Conservation (phyloP, 306 rosid species). For the Chamaecrista fasciculata region DNA sequence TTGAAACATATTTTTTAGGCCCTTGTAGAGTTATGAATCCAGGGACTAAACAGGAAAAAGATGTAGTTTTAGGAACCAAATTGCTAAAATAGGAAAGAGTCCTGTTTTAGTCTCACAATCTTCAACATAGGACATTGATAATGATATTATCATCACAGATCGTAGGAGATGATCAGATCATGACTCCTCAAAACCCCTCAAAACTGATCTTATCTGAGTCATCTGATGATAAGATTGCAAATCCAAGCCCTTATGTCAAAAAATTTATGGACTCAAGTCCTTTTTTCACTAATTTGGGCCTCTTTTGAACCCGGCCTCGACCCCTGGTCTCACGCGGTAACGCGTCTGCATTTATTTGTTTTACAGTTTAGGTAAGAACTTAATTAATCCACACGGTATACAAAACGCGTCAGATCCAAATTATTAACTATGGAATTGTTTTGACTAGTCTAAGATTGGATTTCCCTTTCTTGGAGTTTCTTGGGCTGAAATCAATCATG, state of each 20-base stretch:
- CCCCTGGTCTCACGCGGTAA: too few relatives aligned
- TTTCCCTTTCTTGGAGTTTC: conserved; percentile 7
- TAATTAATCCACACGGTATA: too few relatives aligned
- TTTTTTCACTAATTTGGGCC: not conserved
- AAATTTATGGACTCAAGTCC: not conserved
- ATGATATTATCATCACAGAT: conserved; percentile 22
- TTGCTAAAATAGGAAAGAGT: conserved; percentile 29
- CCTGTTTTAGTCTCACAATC: conserved; percentile 44
- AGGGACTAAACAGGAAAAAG: too few relatives aligned
- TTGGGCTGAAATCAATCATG: conserved; percentile 21
- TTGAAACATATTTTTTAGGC: too few relatives aligned
- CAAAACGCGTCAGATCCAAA: too few relatives aligned
- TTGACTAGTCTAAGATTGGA: too few relatives aligned
- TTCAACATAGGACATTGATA: conserved; percentile 34
- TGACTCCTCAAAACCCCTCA: conserved; percentile 13
- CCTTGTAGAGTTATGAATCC: too few relatives aligned
- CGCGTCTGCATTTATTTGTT: too few relatives aligned
- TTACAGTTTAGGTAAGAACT: too few relatives aligned
- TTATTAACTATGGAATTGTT: not conserved
- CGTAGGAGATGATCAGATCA: conserved; percentile 23
- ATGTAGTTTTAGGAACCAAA: too few relatives aligned
- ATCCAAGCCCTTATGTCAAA: conserved; percentile 13
- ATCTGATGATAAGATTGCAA: not conserved
- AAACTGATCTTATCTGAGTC: conserved; percentile 17
- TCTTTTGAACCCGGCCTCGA: not conserved